Evolutionary conservation across 2,329 filamentous ascomycete genomes (phyloP).

Genomic region (Sclerotinia borealis): DNA sequence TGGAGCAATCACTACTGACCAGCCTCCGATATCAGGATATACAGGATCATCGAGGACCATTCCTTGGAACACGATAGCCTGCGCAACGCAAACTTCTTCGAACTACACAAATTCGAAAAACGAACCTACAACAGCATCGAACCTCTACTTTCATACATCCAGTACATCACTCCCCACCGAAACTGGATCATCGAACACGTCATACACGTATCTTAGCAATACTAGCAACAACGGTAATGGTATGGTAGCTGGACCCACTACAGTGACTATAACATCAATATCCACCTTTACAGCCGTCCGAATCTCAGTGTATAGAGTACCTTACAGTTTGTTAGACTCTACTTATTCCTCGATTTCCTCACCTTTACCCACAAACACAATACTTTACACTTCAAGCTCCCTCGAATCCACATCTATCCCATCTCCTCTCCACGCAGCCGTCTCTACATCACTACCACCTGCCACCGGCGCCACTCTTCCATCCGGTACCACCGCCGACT

Average conservation of each 20-base stretch:
- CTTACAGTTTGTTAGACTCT: neutral
- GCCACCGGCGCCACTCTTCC: too few relatives aligned
- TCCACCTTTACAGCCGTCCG: neutral
- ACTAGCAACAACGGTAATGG: neutral
- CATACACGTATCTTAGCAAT: neutral
- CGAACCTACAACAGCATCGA: neutral
- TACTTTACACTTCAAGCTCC: neutral
- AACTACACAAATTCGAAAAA: neutral
- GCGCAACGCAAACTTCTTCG: neutral
- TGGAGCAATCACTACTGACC: neutral
- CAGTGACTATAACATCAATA: neutral
- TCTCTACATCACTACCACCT: neutral
- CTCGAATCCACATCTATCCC: neutral
- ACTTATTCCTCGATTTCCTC: neutral
- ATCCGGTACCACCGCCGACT: neutral
- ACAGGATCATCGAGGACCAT: neutral
- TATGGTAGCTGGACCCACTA: neutral
- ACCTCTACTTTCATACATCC: neutral
- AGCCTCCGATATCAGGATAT: neutral
- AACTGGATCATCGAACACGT: neutral
- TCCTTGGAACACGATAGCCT: neutral
- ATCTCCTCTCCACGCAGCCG: neutral
- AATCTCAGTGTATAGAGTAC: neutral
- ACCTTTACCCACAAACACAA: neutral
- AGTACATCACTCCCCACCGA: neutral